phyloP scores from a whole-genome alignment of 2,329 filamentous ascomycete genomes.

The Colletotrichum sp. region DNA sequence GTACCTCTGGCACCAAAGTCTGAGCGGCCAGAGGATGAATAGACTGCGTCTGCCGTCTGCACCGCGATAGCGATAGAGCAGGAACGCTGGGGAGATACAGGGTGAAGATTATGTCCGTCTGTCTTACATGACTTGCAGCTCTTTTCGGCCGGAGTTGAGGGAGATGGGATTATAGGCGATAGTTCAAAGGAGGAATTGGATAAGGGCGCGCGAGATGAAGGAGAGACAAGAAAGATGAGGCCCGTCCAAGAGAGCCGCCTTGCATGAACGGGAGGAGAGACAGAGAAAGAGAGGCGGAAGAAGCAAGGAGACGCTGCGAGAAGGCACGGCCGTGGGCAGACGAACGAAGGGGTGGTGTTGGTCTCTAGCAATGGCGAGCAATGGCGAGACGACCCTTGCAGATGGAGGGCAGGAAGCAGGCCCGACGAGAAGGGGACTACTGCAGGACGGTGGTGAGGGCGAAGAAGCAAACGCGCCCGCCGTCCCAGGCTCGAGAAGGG shows the following conservation, averaged over 20 bases:
- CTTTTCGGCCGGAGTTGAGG: conserved; percentile 6
- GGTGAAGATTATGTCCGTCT: not conserved
- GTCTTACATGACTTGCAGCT: conserved; percentile 11
- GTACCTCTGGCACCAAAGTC: not conserved
- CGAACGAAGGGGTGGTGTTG: not conserved
- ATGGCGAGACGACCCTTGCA: conserved; percentile 12
- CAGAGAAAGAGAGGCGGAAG: conserved; percentile 1
- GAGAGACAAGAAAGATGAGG: conserved; percentile 6
- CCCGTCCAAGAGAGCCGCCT: not conserved
- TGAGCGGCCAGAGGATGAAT: not conserved
- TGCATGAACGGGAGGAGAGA: conserved; percentile 17
- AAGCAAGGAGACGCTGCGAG: conserved; percentile 10
- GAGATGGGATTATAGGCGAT: not conserved
- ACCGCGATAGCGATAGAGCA: not conserved
- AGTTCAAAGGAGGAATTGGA: not conserved
- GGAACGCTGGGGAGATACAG: not conserved
- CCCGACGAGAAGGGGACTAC: not conserved
- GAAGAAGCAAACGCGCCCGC: conserved; percentile 6
- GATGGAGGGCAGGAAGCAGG: not conserved
- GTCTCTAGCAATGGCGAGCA: not conserved
- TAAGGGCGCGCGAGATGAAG: conserved; percentile 2
- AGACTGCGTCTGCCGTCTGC: not conserved
- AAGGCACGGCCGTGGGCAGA: not conserved
- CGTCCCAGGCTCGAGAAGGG: conserved; percentile 3
- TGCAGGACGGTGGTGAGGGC: not conserved